These are phyloP conservation scores for Artemisia tridentata DNA, from an alignment of 129 eudicot genomes.

Conservation along the genomic window DNA sequence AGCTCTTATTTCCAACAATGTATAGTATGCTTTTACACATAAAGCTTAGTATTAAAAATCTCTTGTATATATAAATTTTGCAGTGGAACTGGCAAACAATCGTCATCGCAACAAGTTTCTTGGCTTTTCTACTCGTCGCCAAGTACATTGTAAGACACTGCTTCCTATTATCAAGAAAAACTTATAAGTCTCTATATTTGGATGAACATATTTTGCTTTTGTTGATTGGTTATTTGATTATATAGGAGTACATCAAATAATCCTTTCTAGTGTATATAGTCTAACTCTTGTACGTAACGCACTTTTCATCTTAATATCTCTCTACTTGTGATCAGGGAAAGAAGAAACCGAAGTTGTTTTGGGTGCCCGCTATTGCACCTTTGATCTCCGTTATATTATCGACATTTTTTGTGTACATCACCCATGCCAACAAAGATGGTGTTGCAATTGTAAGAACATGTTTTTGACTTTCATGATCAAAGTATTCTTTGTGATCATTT, in stretches of 20 bases:
- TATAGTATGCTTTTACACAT: not conserved
- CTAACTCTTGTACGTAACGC: too few relatives aligned
- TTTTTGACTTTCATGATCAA: not conserved
- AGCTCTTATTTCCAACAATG: constrained; percentile 10
- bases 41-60: not conserved
- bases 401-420: constrained; percentile 70
- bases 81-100: constrained; percentile 97
- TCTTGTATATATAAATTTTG: constrained; percentile 13
- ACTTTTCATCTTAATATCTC: not conserved
- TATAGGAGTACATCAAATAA: too few relatives aligned
- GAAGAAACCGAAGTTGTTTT: constrained; percentile 78
- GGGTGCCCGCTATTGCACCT: constrained; percentile 95
- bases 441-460: constrained; percentile 70
- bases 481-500: not conserved
- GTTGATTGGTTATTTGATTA: too few relatives aligned
- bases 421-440: constrained; percentile 62
- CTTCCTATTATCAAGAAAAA: not conserved
- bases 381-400: constrained; percentile 66
- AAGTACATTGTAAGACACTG: constrained; percentile 62
- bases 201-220: too few relatives aligned
- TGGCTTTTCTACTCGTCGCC: constrained; percentile 62
- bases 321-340: constrained; percentile 51
- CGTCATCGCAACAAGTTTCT: constrained; percentile 62
- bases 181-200: too few relatives aligned
- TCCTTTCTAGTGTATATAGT: too few relatives aligned